phyloP scores from a whole-genome alignment of 2,329 filamentous ascomycete genomes.

The Juglanconis juglandina region DNA sequence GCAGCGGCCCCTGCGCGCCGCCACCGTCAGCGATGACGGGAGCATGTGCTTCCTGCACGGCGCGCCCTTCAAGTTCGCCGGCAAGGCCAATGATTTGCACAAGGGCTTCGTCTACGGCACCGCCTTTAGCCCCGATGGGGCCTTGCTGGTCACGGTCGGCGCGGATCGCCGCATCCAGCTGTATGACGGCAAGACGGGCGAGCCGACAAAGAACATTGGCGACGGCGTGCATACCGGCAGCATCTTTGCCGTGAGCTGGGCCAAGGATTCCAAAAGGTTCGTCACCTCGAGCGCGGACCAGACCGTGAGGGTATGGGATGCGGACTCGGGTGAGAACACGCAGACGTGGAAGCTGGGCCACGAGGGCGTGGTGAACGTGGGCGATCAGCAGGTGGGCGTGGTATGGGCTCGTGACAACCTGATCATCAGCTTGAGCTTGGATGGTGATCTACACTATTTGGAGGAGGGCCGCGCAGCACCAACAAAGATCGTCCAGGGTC shows the following conservation, averaged over 20 bases:
- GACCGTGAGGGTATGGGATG: constrained; percentile 93
- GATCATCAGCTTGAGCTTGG: constrained; percentile 84
- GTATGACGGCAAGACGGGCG: constrained; percentile 94
- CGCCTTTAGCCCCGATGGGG: constrained; percentile 86
- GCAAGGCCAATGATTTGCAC: constrained; percentile 74
- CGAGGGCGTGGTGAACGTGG: constrained; percentile 67
- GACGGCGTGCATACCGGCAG: constrained; percentile 87
- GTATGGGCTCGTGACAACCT: constrained; percentile 86
- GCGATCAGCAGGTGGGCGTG: constrained; percentile 90
- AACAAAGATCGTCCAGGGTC: constrained; percentile 72
- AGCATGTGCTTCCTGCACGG: constrained; percentile 31
- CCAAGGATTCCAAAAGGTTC: constrained; percentile 77
- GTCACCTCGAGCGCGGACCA: constrained; percentile 92
- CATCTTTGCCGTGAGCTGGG: constrained; percentile 90
- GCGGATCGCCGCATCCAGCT: constrained; percentile 91
- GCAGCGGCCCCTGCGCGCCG: constrained; percentile 81
- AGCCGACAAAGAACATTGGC: constrained; percentile 72
- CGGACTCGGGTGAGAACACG: constrained; percentile 69
- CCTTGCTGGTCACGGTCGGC: constrained; percentile 77
- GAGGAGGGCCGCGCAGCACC: constrained; percentile 68
- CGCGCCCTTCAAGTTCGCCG: constrained; percentile 80
- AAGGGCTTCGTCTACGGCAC: constrained; percentile 85
- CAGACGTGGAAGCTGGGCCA: constrained; percentile 84
- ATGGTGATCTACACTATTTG: constrained; percentile 88
- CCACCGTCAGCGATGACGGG: constrained; percentile 28